Percentiles rank a stretch among this genome's conserved stretches.
Conservation (phyloP, 2,329 filamentous ascomycete species). For the Neopestalotiopsis clavispora region DNA sequence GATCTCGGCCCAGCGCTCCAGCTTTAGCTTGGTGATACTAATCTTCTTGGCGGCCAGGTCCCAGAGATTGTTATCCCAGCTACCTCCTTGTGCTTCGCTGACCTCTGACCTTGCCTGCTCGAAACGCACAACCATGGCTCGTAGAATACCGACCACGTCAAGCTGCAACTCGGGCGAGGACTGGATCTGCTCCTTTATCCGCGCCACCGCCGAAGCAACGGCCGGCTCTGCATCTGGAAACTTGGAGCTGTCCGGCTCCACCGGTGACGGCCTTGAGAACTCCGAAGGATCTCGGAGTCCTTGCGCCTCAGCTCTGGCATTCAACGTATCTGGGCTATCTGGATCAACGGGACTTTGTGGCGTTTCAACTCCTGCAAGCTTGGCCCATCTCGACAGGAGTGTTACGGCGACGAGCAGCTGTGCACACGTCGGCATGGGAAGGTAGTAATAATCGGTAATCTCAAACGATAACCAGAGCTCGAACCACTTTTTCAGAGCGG, state of each 20-base stretch:
- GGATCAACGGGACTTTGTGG: slow-evolving; percentile 11
- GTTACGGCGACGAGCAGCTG: slow-evolving; percentile 56
- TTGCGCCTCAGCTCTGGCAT: slow-evolving; percentile 17
- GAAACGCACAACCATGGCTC: slow-evolving; percentile 45
- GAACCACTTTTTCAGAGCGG: slow-evolving; percentile 54
- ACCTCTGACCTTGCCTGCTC: slow-evolving; percentile 42
- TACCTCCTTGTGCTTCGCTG: slow-evolving; percentile 33
- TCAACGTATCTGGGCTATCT: neutral
- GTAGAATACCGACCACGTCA: slow-evolving; percentile 49
- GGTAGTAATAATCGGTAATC: slow-evolving; percentile 44
- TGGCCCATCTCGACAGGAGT: slow-evolving; percentile 57
- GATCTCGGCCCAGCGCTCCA: slow-evolving; percentile 53
- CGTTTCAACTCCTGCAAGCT: slow-evolving; percentile 45
- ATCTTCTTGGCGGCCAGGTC: slow-evolving; percentile 53
- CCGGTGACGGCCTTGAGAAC: neutral
- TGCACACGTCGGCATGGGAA: slow-evolving; percentile 49
- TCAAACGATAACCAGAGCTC: slow-evolving; percentile 53
- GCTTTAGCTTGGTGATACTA: slow-evolving; percentile 48
- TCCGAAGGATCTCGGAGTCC: slow-evolving; percentile 9
- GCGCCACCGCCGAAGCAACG: slow-evolving; percentile 44
- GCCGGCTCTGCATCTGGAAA: slow-evolving; percentile 28
- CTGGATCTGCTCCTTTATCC: slow-evolving; percentile 46
- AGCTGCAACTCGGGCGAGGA: slow-evolving; percentile 50
- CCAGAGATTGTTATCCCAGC: slow-evolving; percentile 51
- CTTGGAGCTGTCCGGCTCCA: slow-evolving; percentile 11